Percentiles rank a stretch among this genome's conserved stretches.
Evolutionary conservation across 2,329 filamentous ascomycete genomes (phyloP).

Genomic region (Alternaria brassicicola): DNA sequence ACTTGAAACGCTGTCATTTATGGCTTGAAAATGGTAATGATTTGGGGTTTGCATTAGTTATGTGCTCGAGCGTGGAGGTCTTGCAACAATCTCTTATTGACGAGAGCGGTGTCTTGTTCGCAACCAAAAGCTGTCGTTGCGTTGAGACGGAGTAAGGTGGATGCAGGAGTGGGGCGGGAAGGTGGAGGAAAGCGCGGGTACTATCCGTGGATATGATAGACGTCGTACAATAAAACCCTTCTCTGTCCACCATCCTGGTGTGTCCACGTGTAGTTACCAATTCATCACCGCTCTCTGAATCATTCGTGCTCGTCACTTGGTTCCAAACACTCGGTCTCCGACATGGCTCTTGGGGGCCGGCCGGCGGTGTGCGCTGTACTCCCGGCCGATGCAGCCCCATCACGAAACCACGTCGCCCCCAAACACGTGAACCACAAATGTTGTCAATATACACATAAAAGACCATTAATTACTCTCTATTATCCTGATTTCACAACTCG

Average conservation of each 20-base stretch:
- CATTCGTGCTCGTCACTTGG: not conserved
- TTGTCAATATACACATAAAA: not conserved
- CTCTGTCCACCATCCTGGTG: not conserved
- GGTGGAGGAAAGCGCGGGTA: constrained; percentile 8
- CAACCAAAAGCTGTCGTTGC: constrained; percentile 14
- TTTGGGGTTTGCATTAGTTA: not conserved
- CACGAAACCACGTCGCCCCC: not conserved
- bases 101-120: constrained; percentile 5
- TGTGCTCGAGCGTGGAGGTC: constrained; percentile 1
- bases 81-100: constrained; percentile 10
- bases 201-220: constrained; percentile 13
- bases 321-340: not conserved
- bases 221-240: not conserved
- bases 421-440: not conserved
- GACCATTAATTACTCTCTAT: constrained; percentile 8
- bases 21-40: constrained; percentile 16
- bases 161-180: not conserved
- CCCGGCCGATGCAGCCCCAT: not conserved
- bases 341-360: not conserved
- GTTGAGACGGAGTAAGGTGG: not conserved
- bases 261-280: not conserved
- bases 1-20: constrained; percentile 20
- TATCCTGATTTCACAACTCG: not conserved
- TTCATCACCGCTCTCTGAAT: not conserved
- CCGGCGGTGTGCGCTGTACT: not conserved